phyloP scores from a whole-genome alignment of 768 basidiomycete genomes.

The Mycena alexandri region DNA sequence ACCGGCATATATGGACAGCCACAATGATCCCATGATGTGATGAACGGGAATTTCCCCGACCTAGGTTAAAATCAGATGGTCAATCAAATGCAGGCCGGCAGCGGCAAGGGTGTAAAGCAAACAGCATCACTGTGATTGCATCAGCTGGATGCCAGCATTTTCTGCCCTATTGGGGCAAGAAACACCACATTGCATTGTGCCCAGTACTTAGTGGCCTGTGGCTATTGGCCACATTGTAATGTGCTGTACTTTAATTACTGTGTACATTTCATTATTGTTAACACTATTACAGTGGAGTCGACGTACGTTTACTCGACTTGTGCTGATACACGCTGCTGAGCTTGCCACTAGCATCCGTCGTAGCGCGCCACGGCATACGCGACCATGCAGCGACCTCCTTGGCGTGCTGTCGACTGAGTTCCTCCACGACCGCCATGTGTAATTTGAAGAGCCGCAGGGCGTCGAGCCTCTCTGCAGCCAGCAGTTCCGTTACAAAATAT shows the following conservation, averaged over 20 bases:
- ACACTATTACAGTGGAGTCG: background rate
- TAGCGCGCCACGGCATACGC: background rate
- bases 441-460: slow-evolving; percentile 21
- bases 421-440: slow-evolving; percentile 19
- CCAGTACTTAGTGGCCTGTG: background rate
- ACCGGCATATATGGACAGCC: too few species aligned
- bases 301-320: background rate
- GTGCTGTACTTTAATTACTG: background rate
- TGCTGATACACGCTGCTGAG: slow-evolving; percentile 24
- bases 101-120: too few species aligned
- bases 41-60: too few species aligned
- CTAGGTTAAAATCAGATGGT: too few species aligned
- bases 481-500: slow-evolving; percentile 6
- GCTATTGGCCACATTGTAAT: background rate
- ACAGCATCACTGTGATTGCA: too few species aligned
- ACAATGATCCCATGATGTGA: too few species aligned
- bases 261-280: background rate
- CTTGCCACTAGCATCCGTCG: background rate
- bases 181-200: background rate
- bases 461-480: slow-evolving; percentile 18
- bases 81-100: too few species aligned
- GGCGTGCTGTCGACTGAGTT: too few species aligned
- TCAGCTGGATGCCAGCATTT: too few species aligned
- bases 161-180: background rate
- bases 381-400: slow-evolving; percentile 24